These are phyloP conservation scores for Xylaria sp. DNA, from an alignment of 2,329 filamentous ascomycete genomes.

Conservation along the genomic window DNA sequence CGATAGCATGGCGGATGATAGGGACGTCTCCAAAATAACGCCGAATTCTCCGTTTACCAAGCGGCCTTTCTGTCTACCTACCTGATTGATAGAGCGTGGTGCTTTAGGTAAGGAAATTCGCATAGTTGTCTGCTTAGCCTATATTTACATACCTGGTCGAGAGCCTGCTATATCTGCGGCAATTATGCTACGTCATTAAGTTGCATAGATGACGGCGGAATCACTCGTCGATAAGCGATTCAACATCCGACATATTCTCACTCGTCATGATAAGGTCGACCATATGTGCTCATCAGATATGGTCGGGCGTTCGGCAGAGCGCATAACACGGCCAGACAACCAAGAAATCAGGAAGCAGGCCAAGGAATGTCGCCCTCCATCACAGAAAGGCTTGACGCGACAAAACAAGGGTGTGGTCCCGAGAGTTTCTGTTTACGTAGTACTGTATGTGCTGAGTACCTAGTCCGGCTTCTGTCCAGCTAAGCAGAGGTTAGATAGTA, in stretches of 20 bases:
- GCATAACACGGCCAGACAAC: neutral
- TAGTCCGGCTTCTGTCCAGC: neutral
- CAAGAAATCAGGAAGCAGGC: neutral
- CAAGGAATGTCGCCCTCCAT: slow-evolving; percentile 13
- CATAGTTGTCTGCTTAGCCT: neutral
- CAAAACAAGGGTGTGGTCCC: slow-evolving; percentile 7
- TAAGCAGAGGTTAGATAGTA: no score
- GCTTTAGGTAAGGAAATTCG: neutral
- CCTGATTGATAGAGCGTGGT: neutral
- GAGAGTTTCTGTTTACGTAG: neutral
- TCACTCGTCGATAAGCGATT: neutral
- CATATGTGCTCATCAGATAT: neutral
- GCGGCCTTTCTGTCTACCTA: neutral
- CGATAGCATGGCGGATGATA: neutral
- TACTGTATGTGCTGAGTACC: neutral
- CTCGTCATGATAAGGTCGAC: neutral
- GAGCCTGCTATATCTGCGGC: neutral
- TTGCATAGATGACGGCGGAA: neutral
- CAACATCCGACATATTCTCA: neutral
- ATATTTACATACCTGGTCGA: neutral
- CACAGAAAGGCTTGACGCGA: slow-evolving; percentile 10
- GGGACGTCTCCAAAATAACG: neutral
- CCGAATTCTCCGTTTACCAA: neutral
- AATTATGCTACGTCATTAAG: neutral
- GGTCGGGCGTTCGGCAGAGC: slow-evolving; percentile 7